phyloP scores from a whole-genome alignment of 169 alveolate species.

The Plasmodium billcollinsi region DNA sequence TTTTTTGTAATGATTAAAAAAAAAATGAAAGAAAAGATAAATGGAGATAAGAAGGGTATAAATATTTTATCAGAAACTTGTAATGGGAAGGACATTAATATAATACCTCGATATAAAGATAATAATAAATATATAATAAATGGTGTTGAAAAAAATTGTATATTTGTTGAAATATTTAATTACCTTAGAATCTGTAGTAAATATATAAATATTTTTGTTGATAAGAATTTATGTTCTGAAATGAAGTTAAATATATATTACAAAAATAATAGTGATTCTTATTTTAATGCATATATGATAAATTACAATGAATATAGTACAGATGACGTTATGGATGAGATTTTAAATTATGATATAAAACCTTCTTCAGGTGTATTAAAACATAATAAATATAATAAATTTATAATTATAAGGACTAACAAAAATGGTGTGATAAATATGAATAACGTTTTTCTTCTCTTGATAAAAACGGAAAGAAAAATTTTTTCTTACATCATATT shows the following conservation, averaged over 20 bases:
- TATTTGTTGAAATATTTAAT: slow-evolving; percentile 41
- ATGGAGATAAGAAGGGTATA: background rate
- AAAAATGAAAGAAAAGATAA: background rate
- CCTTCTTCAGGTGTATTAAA: slow-evolving; percentile 48
- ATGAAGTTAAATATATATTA: slow-evolving; percentile 48
- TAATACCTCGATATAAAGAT: no score
- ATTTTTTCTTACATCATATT: slow-evolving; percentile 46
- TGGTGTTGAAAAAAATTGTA: slow-evolving; percentile 15
- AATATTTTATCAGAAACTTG: background rate
- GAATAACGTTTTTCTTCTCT: slow-evolving; percentile 19
- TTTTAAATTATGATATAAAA: slow-evolving; percentile 12
- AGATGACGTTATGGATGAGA: slow-evolving; percentile 3
- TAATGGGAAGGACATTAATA: no score
- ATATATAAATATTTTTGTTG: slow-evolving; percentile 27
- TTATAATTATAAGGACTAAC: slow-evolving; percentile 30
- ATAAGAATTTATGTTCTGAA: slow-evolving; percentile 31
- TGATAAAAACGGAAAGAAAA: slow-evolving; percentile 41
- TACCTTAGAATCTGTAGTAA: slow-evolving; percentile 33
- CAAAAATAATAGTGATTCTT: slow-evolving; percentile 36
- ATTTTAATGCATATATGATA: slow-evolving; percentile 48
- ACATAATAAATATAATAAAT: slow-evolving; percentile 22
- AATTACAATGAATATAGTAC: slow-evolving; percentile 13
- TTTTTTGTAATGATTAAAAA: slow-evolving; percentile 29
- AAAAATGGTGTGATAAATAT: slow-evolving; percentile 3
- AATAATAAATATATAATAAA: background rate